A percentile compares a stretch with the other conserved stretches of the same genome.
Conservation (phyloP, 2,329 filamentous ascomycete genomes). For the Verruconis gallopava region DNA sequence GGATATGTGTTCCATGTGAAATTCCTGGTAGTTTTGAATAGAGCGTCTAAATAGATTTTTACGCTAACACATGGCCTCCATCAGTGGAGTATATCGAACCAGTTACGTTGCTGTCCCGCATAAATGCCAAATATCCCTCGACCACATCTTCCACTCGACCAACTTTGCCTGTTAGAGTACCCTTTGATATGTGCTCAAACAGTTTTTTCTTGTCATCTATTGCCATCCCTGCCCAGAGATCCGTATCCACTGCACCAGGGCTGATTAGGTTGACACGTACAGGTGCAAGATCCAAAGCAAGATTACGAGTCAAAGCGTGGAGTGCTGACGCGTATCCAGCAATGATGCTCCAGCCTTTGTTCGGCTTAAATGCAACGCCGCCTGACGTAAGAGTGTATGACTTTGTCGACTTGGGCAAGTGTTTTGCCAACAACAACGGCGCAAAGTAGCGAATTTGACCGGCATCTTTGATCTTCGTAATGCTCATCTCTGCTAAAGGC, state of each 20-base stretch:
- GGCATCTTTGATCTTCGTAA: conserved; percentile 14
- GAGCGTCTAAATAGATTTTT: neutral
- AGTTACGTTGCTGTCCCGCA: conserved; percentile 9
- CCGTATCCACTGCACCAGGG: conserved; percentile 39
- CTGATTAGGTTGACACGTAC: conserved; percentile 50
- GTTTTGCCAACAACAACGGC: conserved; percentile 40
- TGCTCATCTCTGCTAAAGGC: conserved; percentile 28
- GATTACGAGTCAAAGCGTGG: conserved; percentile 38
- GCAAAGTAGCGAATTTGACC: conserved; percentile 39
- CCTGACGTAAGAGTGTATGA: conserved; percentile 46
- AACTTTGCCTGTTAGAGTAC: conserved; percentile 18
- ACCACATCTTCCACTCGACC: conserved; percentile 21
- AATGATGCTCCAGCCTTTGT: conserved; percentile 38
- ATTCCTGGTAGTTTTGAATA: too few species aligned
- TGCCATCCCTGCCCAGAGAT: conserved; percentile 23
- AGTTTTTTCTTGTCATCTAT: conserved; percentile 15
- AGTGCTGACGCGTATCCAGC: conserved; percentile 37
- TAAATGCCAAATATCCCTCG: conserved; percentile 7
- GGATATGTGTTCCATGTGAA: too few species aligned
- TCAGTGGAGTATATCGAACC: conserved; percentile 1
- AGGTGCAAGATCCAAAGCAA: conserved; percentile 51
- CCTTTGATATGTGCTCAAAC: conserved; percentile 15
- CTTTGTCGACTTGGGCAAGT: conserved; percentile 27
- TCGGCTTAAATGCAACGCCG: conserved; percentile 36
- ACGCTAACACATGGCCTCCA: conserved; percentile 1